Evolutionary conservation across 768 basidiomycete genomes (phyloP).

Genomic region (Trametes gibbosa): DNA sequence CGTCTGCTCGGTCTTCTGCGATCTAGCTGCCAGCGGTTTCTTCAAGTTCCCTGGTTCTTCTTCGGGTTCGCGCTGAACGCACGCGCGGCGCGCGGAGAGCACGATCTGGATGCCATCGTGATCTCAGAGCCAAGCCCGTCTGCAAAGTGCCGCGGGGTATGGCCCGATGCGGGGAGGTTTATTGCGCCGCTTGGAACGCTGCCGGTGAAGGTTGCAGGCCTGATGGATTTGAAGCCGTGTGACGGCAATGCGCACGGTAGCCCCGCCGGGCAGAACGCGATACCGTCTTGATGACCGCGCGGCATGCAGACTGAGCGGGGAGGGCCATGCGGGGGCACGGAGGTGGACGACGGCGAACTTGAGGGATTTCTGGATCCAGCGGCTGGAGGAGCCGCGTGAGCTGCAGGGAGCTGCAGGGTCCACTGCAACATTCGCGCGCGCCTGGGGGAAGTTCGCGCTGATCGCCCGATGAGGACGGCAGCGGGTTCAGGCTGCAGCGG

Average conservation of each 20-base stretch:
- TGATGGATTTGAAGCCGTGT: neutral
- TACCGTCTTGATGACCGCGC: neutral
- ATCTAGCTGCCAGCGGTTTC: too few relatives aligned
- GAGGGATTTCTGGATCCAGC: neutral
- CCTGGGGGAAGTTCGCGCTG: neutral
- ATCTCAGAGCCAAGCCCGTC: neutral
- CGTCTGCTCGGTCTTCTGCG: neutral
- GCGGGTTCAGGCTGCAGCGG: too few relatives aligned
- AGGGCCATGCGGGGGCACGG: neutral
- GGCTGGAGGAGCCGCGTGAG: neutral
- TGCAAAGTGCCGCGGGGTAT: neutral
- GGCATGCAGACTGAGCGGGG: neutral
- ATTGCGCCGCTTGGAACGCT: neutral
- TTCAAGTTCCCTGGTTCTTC: neutral
- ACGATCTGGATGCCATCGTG: conserved; percentile 4
- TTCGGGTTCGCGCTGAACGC: neutral
- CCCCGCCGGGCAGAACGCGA: neutral
- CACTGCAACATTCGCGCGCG: neutral
- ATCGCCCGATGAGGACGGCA: neutral
- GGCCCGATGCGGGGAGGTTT: neutral
- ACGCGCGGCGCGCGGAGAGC: neutral
- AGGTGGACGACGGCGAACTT: neutral
- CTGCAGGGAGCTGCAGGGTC: neutral
- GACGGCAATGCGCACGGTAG: neutral
- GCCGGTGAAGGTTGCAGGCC: neutral